Percentiles rank a stretch among this genome's conserved stretches.
These are phyloP conservation scores for Amanita rubescens DNA, from an alignment of 768 basidiomycete genomes.

Conservation along the genomic window DNA sequence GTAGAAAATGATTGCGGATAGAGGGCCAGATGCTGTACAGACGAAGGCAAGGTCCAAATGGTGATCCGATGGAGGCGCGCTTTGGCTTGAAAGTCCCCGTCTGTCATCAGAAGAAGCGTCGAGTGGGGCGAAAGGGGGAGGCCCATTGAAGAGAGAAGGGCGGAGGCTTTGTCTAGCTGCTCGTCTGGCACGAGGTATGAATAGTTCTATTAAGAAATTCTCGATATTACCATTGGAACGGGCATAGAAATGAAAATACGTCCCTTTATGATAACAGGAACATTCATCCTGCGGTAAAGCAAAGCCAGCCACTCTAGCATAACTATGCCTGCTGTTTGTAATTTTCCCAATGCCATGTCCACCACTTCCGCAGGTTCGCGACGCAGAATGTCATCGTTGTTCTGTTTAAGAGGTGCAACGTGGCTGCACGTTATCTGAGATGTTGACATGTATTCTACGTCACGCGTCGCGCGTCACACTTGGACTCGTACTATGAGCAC, in stretches of 20 bases:
- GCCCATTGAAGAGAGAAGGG: slow-evolving; percentile 15
- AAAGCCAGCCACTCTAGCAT: slow-evolving; percentile 20
- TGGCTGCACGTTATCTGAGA: too few relatives aligned
- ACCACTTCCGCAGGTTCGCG: slow-evolving; percentile 14
- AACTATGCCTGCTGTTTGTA: slow-evolving; percentile 14
- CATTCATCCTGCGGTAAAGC: slow-evolving; percentile 20
- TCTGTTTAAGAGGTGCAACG: slow-evolving; percentile 1
- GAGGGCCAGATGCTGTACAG: slow-evolving; percentile 15
- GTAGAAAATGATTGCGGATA: slow-evolving; percentile 21
- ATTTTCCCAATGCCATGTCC: slow-evolving; percentile 19
- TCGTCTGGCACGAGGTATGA: slow-evolving; percentile 20
- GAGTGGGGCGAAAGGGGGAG: slow-evolving; percentile 17
- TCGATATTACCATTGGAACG: slow-evolving; percentile 2
- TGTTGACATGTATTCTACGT: too few relatives aligned
- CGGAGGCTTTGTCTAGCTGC: slow-evolving; percentile 15
- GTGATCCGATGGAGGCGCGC: slow-evolving; percentile 18
- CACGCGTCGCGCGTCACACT: too few relatives aligned
- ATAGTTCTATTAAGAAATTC: neutral
- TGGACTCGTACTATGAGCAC: neutral
- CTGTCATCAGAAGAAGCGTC: slow-evolving; percentile 11
- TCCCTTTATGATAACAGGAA: slow-evolving; percentile 18
- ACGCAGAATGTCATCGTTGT: slow-evolving; percentile 8
- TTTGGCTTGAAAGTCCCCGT: slow-evolving; percentile 19
- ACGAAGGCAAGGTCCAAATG: slow-evolving; percentile 7
- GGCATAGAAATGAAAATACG: slow-evolving; percentile 8